Base-by-base conservation (phyloP, 345 rosid genomes). In the Eucalyptus fibrosa region DNA sequence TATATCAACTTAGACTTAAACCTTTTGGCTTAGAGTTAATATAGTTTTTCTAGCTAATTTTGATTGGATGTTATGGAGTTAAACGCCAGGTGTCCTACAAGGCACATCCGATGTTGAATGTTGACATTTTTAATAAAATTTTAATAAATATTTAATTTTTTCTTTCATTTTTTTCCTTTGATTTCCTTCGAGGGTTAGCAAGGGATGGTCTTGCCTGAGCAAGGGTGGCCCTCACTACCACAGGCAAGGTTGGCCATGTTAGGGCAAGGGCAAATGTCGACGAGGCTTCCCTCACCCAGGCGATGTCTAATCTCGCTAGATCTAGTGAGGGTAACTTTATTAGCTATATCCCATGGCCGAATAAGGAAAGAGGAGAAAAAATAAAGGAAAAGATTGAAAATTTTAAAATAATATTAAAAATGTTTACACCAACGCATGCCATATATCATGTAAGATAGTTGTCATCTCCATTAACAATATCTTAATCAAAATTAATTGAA, bases 301-400 rank as follows among this genome's bases (percentile, higher is more conserved):
- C 2, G 11, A 55, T 19, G 11, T 0, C 60, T 23, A 55, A 23
- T 0, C 60, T 23, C 1, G 3, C 1, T 9, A 56, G 13, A 56
- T 24, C 3, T 4, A 0, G 30, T 23, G 62, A 24, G 12, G 30
- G 7, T 24, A 2, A 1, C 62, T 0, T 56, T 24, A 0, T 0
- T 9, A 0, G 62, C 12, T 0, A 56, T 56, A 56, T 0, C 0
- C 0, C 2, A 9, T 0, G 3, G 30, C 6, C 1, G 0, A 0
- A 23, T 0, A 24, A 56, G 0, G 1, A 56, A 56, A 56, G 13
- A 56, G 3, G 13, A 53, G 5, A 53, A 19, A 51, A 53, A 19
- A 53, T 19, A 3, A 53, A 56, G 6, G 3, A 23, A 56, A 56
- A 23, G 9, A 23, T 23, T 0, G 3, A 56, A 56, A 4, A 1